These are phyloP conservation scores for Yamadazyma philogaea DNA, from an alignment of 805 yeast genomes.

Conservation along the genomic window DNA sequence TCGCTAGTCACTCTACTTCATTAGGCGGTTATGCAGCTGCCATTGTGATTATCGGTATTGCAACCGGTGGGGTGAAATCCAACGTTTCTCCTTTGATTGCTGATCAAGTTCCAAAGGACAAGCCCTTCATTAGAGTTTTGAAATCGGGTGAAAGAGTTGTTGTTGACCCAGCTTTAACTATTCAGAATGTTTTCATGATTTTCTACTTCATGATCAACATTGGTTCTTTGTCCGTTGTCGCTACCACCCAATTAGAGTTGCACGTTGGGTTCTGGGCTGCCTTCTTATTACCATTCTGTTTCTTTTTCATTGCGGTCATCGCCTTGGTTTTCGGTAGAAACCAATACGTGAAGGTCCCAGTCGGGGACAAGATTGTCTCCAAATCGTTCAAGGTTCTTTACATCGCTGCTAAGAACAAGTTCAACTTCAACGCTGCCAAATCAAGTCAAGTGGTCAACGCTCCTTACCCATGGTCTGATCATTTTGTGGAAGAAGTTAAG, in stretches of 20 bases:
- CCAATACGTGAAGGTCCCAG: slow-evolving; percentile 55
- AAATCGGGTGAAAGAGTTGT: slow-evolving; percentile 40
- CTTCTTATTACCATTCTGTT: slow-evolving; percentile 62
- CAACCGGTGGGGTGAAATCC: slow-evolving; percentile 79
- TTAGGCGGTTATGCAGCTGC: slow-evolving; percentile 61
- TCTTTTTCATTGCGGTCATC: slow-evolving; percentile 51
- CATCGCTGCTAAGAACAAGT: slow-evolving; percentile 45
- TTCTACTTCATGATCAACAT: slow-evolving; percentile 75
- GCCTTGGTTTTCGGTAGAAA: slow-evolving; percentile 55
- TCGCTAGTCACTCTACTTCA: slow-evolving; percentile 48
- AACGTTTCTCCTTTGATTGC: slow-evolving; percentile 75
- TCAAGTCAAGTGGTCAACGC: slow-evolving; percentile 52
- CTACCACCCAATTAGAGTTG: slow-evolving; percentile 69
- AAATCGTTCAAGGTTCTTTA: slow-evolving; percentile 45
- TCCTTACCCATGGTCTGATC: slow-evolving; percentile 58
- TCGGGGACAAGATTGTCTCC: slow-evolving; percentile 58
- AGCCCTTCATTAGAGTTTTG: slow-evolving; percentile 36
- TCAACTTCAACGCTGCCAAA: slow-evolving; percentile 53
- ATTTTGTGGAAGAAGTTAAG: slow-evolving; percentile 69
- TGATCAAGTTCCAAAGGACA: slow-evolving; percentile 48
- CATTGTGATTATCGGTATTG: slow-evolving; percentile 63
- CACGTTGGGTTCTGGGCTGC: slow-evolving; percentile 74
- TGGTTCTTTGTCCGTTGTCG: slow-evolving; percentile 72
- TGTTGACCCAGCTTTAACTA: slow-evolving; percentile 63
- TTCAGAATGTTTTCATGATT: slow-evolving; percentile 71